Conservation (phyloP, 352 stramenopile species). For the Phytophthora quininea region DNA sequence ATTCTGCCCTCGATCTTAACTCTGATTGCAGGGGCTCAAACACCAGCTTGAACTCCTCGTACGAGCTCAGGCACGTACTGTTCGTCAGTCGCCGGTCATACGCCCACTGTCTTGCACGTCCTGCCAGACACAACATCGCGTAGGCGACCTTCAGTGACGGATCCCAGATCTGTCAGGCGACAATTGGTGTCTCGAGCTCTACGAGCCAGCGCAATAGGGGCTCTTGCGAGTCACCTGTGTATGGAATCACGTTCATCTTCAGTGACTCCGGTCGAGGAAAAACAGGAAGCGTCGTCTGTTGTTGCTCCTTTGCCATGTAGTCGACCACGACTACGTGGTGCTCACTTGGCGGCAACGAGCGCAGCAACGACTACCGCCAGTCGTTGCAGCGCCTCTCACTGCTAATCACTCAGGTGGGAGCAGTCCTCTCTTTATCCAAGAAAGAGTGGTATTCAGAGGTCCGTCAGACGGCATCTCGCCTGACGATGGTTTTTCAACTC, state of each 20-base stretch:
- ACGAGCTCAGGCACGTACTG: neutral
- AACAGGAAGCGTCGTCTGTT: neutral
- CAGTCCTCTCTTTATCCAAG: neutral
- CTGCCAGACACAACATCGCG: neutral
- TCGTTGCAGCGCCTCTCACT: neutral
- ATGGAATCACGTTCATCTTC: neutral
- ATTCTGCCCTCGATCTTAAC: neutral
- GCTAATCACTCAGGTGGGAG: neutral
- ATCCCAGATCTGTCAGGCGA: neutral
- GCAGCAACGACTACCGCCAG: neutral
- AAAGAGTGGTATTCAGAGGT: neutral
- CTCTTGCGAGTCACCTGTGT: neutral
- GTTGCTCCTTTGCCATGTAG: neutral
- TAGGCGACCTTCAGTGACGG: neutral
- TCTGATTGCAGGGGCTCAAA: neutral
- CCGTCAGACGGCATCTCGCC: neutral
- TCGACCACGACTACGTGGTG: neutral
- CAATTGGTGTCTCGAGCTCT: neutral
- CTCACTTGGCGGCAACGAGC: neutral
- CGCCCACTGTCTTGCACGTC: slow-evolving; percentile 1
- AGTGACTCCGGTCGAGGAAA: neutral
- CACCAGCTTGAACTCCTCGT: neutral
- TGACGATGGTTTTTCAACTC: neutral
- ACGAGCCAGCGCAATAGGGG: neutral
- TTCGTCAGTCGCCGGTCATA: neutral